These are phyloP conservation scores for Centrapalus pauciflorus DNA, from an alignment of 129 eudicot species.

Conservation along the genomic window DNA sequence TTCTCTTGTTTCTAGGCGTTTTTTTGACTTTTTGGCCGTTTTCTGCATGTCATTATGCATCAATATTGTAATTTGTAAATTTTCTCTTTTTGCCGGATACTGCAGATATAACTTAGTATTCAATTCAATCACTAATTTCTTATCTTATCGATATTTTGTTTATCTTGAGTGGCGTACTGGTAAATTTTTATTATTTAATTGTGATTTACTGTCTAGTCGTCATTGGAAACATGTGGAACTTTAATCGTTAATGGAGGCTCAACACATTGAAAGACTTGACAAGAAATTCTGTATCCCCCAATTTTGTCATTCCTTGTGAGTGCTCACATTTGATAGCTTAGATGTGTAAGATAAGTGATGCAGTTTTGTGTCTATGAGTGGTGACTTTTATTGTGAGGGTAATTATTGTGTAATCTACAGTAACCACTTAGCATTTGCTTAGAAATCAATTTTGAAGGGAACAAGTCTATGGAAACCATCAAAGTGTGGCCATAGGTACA, in stretches of 20 bases:
- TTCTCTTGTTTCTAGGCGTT: neutral
- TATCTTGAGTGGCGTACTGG: neutral
- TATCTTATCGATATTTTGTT: neutral
- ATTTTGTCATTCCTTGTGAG: neutral
- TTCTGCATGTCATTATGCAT: slow-evolving; percentile 16
- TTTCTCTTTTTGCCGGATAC: neutral
- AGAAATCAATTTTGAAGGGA: too few species aligned
- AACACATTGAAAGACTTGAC: too few species aligned
- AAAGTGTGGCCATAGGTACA: too few species aligned
- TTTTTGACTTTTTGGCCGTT: neutral
- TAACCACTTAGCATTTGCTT: too few species aligned
- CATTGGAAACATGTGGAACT: neutral
- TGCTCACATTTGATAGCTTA: neutral
- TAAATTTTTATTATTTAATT: neutral
- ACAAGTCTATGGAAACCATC: too few species aligned
- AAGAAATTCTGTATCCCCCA: too few species aligned
- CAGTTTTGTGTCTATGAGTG: neutral
- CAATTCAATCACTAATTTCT: neutral
- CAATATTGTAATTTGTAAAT: neutral
- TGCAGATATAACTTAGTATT: neutral
- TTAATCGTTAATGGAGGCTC: too few species aligned
- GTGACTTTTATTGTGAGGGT: neutral
- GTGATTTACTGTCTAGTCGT: neutral
- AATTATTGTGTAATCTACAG: neutral
- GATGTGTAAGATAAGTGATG: neutral